phyloP scores from a whole-genome alignment of 148 eudicot genomes.

The Polygonum maritimum region DNA sequence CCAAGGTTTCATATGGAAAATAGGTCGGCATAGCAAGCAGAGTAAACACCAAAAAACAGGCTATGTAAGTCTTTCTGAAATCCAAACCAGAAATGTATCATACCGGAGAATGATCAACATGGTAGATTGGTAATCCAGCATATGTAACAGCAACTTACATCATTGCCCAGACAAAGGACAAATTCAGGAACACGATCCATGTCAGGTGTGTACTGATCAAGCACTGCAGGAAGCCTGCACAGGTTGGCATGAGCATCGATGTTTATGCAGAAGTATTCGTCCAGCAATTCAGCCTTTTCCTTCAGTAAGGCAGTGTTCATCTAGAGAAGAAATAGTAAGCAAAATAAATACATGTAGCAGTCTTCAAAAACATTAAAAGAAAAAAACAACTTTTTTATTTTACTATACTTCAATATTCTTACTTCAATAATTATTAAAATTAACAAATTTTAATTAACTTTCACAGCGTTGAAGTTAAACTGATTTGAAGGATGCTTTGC shows the following conservation, averaged over 20 bases:
- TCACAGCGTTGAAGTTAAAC: background rate
- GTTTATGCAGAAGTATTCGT: slow-evolving; percentile 75
- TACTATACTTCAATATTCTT: background rate
- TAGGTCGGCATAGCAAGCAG: no score
- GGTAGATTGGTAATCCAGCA: background rate
- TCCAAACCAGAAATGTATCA: background rate
- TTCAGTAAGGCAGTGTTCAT: slow-evolving; percentile 71
- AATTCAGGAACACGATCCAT: slow-evolving; percentile 95
- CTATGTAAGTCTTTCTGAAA: background rate
- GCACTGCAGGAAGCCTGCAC: slow-evolving; percentile 83
- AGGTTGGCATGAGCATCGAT: slow-evolving; percentile 63
- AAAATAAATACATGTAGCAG: background rate
- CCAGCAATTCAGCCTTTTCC: slow-evolving; percentile 73
- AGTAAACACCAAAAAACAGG: no score
- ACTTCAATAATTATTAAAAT: background rate
- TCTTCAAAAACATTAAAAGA: background rate
- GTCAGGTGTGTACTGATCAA: slow-evolving; percentile 98
- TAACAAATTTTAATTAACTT: background rate
- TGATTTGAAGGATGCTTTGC: background rate
- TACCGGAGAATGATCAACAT: background rate
- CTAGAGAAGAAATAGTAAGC: slow-evolving; percentile 20
- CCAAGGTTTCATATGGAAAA: no score
- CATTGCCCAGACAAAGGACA: slow-evolving; percentile 85
- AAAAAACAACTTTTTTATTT: background rate
- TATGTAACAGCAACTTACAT: slow-evolving; percentile 39